Conservation (phyloP, 2,329 filamentous ascomycete genomes). For the Xylaria sp. region DNA sequence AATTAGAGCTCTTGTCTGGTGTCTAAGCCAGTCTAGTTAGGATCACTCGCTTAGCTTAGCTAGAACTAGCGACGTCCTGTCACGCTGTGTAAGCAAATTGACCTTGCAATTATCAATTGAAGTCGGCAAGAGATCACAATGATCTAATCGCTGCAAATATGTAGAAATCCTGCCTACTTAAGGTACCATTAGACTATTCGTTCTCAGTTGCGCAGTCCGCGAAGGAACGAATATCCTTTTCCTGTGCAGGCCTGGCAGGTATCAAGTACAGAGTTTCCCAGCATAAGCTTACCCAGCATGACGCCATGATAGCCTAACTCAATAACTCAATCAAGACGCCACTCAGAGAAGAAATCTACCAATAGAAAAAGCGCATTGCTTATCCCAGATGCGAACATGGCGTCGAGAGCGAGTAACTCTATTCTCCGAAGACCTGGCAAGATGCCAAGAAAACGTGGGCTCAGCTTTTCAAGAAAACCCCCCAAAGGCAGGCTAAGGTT, state of each 20-base stretch:
- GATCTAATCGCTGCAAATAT: neutral
- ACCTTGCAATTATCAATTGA: neutral
- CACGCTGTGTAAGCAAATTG: neutral
- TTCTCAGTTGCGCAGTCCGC: neutral
- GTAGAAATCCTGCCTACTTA: neutral
- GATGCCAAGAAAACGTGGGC: conserved; percentile 33
- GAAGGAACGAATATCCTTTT: too few species aligned
- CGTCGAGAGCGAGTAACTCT: conserved; percentile 12
- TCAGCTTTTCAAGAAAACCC: neutral
- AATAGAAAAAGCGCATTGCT: neutral
- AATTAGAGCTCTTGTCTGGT: conserved; percentile 2
- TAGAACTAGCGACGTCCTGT: neutral
- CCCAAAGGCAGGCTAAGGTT: neutral
- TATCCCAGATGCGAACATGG: conserved; percentile 4
- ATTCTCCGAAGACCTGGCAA: conserved; percentile 18
- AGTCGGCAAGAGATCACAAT: neutral
- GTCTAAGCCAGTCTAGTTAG: neutral
- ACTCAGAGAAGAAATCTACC: neutral
- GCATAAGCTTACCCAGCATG: neutral
- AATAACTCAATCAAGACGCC: neutral
- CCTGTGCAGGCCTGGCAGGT: neutral
- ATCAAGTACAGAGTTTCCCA: too few species aligned
- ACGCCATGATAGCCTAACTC: neutral
- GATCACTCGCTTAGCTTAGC: conserved; percentile 4
- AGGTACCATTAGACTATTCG: neutral